A percentile compares a stretch with the other conserved stretches of the same genome.
These are phyloP conservation scores for Trichocladium uniseriatum DNA, from an alignment of 495 filamentous ascomycete genomes.

Conservation along the genomic window DNA sequence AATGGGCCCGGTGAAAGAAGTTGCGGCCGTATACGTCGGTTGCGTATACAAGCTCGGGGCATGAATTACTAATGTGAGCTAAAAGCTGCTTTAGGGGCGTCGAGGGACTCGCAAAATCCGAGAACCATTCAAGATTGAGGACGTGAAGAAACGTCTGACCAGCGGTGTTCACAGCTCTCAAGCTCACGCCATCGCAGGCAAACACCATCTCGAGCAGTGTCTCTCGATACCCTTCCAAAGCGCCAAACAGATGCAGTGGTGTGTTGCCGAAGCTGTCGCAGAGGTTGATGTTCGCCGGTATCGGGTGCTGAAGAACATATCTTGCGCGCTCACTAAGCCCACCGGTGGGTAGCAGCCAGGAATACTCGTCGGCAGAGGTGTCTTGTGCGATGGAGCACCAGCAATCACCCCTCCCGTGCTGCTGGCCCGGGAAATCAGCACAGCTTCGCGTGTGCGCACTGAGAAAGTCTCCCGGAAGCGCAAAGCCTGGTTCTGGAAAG, in stretches of 20 bases:
- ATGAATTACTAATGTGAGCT: conserved; percentile 10
- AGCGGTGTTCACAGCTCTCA: conserved; percentile 28
- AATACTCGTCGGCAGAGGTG: conserved; percentile 9
- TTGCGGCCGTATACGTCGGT: conserved; percentile 39
- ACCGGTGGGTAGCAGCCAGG: conserved; percentile 19
- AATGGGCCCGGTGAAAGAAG: conserved; percentile 33
- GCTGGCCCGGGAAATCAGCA: conserved; percentile 21
- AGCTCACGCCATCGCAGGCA: conserved; percentile 4
- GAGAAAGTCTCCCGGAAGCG: conserved; percentile 35
- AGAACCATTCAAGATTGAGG: conserved; percentile 32
- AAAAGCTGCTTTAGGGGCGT: conserved; percentile 25
- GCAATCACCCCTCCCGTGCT: conserved; percentile 28
- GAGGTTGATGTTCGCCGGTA: conserved; percentile 11
- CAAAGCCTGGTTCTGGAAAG: conserved; percentile 18
- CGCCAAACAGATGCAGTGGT: conserved; percentile 34
- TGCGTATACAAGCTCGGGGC: conserved; percentile 26
- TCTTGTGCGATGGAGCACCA: conserved; percentile 33
- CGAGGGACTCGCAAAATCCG: conserved; percentile 7
- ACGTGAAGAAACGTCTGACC: conserved; percentile 43
- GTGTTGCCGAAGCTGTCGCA: conserved; percentile 39
- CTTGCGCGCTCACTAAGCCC: conserved; percentile 11
- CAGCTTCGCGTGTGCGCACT: conserved; percentile 19
- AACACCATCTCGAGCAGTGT: conserved; percentile 23
- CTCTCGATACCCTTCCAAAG: conserved; percentile 21
- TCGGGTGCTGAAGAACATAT: conserved; percentile 16